Conservation (phyloP, 768 basidiomycete genomes). For the Sarcomyxa edulis region DNA sequence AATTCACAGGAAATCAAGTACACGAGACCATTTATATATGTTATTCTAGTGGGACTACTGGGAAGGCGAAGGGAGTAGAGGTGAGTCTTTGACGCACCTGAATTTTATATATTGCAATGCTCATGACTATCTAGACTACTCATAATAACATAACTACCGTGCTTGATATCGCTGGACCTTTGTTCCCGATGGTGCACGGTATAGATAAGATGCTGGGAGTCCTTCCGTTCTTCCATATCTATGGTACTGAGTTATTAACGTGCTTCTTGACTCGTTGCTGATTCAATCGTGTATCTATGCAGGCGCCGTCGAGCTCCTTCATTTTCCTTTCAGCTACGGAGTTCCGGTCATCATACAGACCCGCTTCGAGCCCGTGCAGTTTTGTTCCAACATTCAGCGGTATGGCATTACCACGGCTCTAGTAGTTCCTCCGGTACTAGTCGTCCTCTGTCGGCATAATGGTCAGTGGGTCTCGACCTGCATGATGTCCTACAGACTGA, state of each 20-base stretch:
- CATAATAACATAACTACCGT: slow-evolving; percentile 46
- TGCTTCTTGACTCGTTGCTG: neutral
- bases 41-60: slow-evolving; percentile 47
- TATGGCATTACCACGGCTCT: slow-evolving; percentile 42
- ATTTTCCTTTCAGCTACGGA: slow-evolving; percentile 35
- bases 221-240: slow-evolving; percentile 34
- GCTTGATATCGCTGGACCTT: slow-evolving; percentile 31
- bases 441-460: slow-evolving; percentile 50
- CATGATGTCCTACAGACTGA: neutral
- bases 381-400: slow-evolving; percentile 46
- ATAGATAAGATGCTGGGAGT: slow-evolving; percentile 44
- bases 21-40: slow-evolving; percentile 20
- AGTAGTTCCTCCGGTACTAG: slow-evolving; percentile 62
- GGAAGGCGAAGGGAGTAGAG: slow-evolving; percentile 46
- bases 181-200: slow-evolving; percentile 22
- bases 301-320: slow-evolving; percentile 38
- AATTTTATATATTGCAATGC: neutral
- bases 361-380: slow-evolving; percentile 48
- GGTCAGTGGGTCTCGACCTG: slow-evolving; percentile 23
- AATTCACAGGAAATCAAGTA: slow-evolving; percentile 14
- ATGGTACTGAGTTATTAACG: slow-evolving; percentile 16
- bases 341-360: slow-evolving; percentile 39
- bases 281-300: neutral
- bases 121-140: slow-evolving; percentile 26
- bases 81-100: slow-evolving; percentile 1